Evolutionary conservation across 2,329 filamentous ascomycete genomes (phyloP).

Genomic region (Aspergillus pseudoterreus): DNA sequence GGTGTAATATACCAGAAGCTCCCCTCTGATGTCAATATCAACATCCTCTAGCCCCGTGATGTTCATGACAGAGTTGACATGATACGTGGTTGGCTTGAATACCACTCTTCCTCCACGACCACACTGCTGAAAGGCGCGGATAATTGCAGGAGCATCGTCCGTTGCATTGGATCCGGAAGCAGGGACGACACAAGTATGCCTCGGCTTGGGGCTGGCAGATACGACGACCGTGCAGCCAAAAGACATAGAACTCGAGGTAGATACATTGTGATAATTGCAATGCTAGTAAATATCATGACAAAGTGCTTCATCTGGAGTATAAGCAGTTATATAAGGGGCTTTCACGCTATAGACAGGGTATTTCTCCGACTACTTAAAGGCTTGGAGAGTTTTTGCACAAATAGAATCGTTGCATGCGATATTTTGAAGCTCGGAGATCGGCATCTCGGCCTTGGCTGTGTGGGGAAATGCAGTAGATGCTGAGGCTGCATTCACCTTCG

Average conservation of each 20-base stretch:
- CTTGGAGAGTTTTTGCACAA: too few species aligned
- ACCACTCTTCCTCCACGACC: conserved; percentile 49
- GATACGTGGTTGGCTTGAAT: conserved; percentile 48
- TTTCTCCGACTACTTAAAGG: too few species aligned
- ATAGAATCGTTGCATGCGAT: too few species aligned
- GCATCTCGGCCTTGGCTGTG: too few species aligned
- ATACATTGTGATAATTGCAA: neutral
- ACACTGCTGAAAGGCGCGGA: conserved; percentile 49
- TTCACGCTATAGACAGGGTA: too few species aligned
- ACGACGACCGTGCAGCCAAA: neutral
- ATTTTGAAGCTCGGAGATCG: too few species aligned
- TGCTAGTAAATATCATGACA: too few species aligned
- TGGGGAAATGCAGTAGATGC: too few species aligned
- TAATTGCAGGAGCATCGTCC: conserved; percentile 52
- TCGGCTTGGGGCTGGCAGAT: neutral
- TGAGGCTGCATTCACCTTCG: too few species aligned
- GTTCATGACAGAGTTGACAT: conserved; percentile 50
- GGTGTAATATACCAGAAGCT: conserved; percentile 38
- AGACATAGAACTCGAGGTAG: neutral
- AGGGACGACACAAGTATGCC: conserved; percentile 9
- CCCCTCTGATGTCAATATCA: conserved; percentile 48
- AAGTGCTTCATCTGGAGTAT: too few species aligned
- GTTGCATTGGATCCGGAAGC: conserved; percentile 16
- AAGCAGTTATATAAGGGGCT: too few species aligned
- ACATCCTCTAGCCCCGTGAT: conserved; percentile 45